These are phyloP conservation scores for Didymella sp. DNA, from an alignment of 2,329 filamentous ascomycete species.

Conservation along the genomic window DNA sequence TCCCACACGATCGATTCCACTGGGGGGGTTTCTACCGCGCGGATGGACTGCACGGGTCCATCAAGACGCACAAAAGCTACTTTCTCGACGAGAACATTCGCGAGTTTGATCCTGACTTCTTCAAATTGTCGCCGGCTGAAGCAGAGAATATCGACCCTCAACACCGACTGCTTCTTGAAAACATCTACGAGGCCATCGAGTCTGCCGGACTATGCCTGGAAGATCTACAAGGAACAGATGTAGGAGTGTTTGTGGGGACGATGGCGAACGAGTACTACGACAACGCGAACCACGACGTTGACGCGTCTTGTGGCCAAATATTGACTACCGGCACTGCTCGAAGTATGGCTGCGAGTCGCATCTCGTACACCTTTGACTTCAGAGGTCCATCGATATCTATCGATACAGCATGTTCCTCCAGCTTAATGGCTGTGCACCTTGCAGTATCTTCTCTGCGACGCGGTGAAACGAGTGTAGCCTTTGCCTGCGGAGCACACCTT, in stretches of 20 bases:
- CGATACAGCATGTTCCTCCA: constrained; percentile 30
- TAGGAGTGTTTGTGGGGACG: constrained; percentile 12
- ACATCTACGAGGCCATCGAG: constrained; percentile 27
- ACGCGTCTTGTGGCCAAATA: neutral
- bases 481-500: neutral
- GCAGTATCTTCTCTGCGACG: neutral
- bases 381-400: constrained; percentile 47
- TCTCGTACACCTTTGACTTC: constrained; percentile 48
- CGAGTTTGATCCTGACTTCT: constrained; percentile 34
- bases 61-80: neutral
- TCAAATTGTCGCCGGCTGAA: constrained; percentile 25
- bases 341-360: constrained; percentile 43
- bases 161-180: constrained; percentile 30
- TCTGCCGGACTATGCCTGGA: constrained; percentile 4
- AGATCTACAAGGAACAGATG: neutral
- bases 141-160: constrained; percentile 33
- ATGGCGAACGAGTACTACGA: constrained; percentile 19
- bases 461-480: neutral
- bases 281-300: neutral
- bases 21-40: neutral
- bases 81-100: neutral
- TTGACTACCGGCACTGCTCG: constrained; percentile 28
- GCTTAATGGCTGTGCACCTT: neutral
- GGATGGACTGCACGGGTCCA: neutral
- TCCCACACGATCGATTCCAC: neutral